Percentiles rank a stretch among this genome's conserved stretches.
phyloP scores from a whole-genome alignment of 352 stramenopile species.

The Aphanomyces stellatus region DNA sequence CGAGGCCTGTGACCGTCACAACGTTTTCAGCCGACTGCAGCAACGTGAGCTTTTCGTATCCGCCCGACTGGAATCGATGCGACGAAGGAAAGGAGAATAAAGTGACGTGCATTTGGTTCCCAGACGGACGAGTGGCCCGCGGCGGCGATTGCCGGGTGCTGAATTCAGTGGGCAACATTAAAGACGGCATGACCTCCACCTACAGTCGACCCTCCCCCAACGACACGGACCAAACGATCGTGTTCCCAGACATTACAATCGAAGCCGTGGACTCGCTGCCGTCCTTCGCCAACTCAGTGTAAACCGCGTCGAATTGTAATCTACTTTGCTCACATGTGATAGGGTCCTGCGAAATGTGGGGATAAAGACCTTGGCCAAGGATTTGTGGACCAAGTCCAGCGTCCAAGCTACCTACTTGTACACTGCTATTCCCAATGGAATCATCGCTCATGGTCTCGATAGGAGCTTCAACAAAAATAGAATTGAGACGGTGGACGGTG shows the following conservation, averaged over 20 bases:
- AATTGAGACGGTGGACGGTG: no score
- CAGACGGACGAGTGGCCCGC: not conserved
- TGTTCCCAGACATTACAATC: no score
- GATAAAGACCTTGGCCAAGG: not conserved
- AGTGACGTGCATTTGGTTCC: not conserved
- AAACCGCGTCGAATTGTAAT: not conserved
- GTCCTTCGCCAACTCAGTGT: not conserved
- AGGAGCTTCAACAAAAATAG: no score
- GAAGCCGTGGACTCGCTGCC: no score
- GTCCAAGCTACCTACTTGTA: not conserved
- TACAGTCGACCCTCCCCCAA: no score
- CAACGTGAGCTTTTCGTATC: not conserved
- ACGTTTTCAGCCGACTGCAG: not conserved
- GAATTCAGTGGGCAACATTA: not conserved
- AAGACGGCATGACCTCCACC: not conserved
- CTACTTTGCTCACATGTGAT: not conserved
- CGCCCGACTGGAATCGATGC: not conserved
- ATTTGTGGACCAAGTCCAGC: not conserved
- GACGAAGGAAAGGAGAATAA: not conserved
- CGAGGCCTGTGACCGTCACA: not conserved
- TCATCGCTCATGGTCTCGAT: no score
- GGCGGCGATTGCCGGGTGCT: not conserved
- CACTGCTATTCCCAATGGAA: no score
- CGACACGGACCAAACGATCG: no score
- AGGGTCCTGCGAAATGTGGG: not conserved